These are phyloP conservation scores for Thelonectria blattea DNA, from an alignment of 2,329 filamentous ascomycete species.

Conservation along the genomic window DNA sequence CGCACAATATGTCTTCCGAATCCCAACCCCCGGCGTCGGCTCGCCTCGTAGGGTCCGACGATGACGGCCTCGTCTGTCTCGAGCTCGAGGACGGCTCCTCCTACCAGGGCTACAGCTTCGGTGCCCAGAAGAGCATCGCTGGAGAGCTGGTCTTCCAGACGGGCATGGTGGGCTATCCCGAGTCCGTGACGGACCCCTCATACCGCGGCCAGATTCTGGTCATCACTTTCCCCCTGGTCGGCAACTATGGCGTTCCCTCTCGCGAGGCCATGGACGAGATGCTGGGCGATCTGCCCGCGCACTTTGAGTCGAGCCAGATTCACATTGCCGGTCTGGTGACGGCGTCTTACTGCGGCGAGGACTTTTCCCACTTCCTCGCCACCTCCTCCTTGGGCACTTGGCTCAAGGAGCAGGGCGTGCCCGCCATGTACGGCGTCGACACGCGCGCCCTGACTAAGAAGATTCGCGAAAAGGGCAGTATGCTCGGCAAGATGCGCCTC, in stretches of 20 bases:
- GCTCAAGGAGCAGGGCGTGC: conserved; percentile 94
- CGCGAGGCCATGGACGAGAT: conserved; percentile 84
- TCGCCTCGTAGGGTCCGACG: conserved; percentile 57
- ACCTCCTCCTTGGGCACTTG: conserved; percentile 89
- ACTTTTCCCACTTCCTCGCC: conserved; percentile 94
- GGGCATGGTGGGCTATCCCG: conserved; percentile 98
- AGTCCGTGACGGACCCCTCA: conserved; percentile 87
- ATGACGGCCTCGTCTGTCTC: conserved; percentile 76
- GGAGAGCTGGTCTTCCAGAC: conserved; percentile 99
- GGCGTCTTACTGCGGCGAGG: conserved; percentile 90
- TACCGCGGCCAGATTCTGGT: conserved; percentile 94
- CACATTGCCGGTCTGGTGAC: conserved; percentile 92
- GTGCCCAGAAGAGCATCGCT: conserved; percentile 90
- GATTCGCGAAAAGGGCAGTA: conserved; percentile 92
- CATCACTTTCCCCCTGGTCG: conserved; percentile 92
- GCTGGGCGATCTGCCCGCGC: conserved; percentile 82
- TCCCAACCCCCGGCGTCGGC: conserved; percentile 64
- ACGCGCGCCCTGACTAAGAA: conserved; percentile 92
- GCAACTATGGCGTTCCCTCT: conserved; percentile 96
- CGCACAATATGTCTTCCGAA: conserved; percentile 42
- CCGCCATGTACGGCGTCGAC: conserved; percentile 94
- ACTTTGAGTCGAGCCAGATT: conserved; percentile 93
- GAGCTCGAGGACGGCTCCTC: conserved; percentile 91
- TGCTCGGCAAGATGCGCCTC: conserved; percentile 89
- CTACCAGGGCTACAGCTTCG: conserved; percentile 96